Evolutionary conservation across 2,329 filamentous ascomycete genomes (phyloP), one percentile per base, ranked within the genome.

Genomic region (Fusarium oligoseptatum): DNA sequence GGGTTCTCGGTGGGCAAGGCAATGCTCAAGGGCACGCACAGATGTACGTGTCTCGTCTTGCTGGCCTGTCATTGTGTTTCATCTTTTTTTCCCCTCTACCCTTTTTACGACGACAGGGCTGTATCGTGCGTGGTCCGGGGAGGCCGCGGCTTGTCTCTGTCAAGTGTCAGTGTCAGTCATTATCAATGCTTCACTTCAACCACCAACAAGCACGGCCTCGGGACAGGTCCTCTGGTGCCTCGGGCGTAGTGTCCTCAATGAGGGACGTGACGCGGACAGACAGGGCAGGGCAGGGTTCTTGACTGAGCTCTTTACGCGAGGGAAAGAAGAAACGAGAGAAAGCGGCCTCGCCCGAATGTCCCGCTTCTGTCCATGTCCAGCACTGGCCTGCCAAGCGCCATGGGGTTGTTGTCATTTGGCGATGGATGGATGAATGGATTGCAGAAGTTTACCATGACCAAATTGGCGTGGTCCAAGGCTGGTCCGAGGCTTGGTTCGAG

Each of bases 41-140:
- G 71, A 68, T 60, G 66, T 69, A 73, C 66, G 69, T 77, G 76
- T 76, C 70, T 76, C 67, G 68, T 67, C 61, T 71, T 74, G 69
- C 73, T 70, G 66, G 68, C 70, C 66, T 77, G 72, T 73, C 72
- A 72, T 74, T 63, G 52, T 56, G 77, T 79, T 79, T 79, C 77
- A 76, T 56, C 41, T 74, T 72, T 68, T 69, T 56, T 50, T 29
- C 15, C 17, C 27, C 17, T 52, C 48, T 52, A 12, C 48, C 17
- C 58, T 55, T 52, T 71, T 66, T 64, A 66, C 61, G 61, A 66
- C 61, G 61, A 61, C 62, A 71, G 73, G 73, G 64, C 60, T 66
- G 61, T 66, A 64, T 45, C 43, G 61, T 61, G 29, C 43, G 60
- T 61, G 29, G 41, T 56, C 75, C 70, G 66, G 70, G 41, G 64